Base-by-base conservation (phyloP, 2,329 filamentous ascomycete genomes). In the Calonectria fujianensis region DNA sequence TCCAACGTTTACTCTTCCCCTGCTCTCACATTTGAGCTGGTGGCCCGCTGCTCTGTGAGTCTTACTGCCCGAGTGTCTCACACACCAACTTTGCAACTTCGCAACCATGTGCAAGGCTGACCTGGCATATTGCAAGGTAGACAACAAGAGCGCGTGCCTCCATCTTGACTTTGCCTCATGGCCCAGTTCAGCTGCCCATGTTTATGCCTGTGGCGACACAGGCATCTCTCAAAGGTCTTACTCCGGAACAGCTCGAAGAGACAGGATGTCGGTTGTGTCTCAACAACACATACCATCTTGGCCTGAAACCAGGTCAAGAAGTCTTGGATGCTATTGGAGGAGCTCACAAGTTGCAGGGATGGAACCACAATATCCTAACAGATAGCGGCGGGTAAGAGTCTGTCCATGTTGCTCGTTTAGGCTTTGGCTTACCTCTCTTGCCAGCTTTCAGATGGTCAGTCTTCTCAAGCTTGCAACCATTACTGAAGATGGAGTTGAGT, bases 131-230 rank as follows among this genome's bases (percentile, higher is more conserved):
- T 74, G 41, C 70, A 79, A 78, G 75, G 63, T 77, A 98, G 96
- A 97, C 96, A 64, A 98, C 96, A 14, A 95, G 96, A 89, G 97
- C 97, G 32, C 94, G 97, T 79, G 97, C 97, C 65, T 97, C 97
- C 69, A 93, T 92, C 74, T 90, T 99, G 69, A 94, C 93, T 63
- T 92, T 99, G 32, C 96, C 97, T 66, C 97, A 99, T 91, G 97
- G 97, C 73, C 90, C 94, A 1, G 96, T 99, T 32, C 92, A 94
- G 80, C 91, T 98, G 37, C 97, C 97, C 10, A 93, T 98, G 73
- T 99, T 99, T 86, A 99, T 99, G 97, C 97, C 97, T 20, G 97
- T 99, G 54, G 97, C 97, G 37, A 99, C 97, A 0, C 97, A 99
- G 86, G 97, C 95, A 1, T 98, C 96, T 0, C 89, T 99, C 50